Evolutionary conservation across 2,329 filamentous ascomycete genomes (phyloP).

Genomic region (Exophiala phaeomuriformis): DNA sequence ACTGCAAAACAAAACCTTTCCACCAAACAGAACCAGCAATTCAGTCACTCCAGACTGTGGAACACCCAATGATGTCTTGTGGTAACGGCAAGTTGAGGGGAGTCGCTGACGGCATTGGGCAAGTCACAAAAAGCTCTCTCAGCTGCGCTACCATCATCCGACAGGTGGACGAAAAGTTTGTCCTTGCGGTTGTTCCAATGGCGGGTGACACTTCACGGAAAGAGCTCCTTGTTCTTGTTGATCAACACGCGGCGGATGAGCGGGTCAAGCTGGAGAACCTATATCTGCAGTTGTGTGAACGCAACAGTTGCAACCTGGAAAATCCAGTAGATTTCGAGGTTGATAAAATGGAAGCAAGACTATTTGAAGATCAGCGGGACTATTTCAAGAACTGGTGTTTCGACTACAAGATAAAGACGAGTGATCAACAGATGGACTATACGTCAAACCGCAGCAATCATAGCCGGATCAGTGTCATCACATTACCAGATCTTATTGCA

Average conservation of each 20-base stretch:
- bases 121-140: constrained; percentile 40
- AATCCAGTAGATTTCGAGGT: constrained; percentile 60
- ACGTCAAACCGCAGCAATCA: neutral
- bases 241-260: constrained; percentile 95
- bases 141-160: constrained; percentile 58
- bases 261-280: constrained; percentile 70
- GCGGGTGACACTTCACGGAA: neutral
- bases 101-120: neutral
- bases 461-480: constrained; percentile 43
- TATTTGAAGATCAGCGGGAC: constrained; percentile 49
- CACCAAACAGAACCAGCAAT: neutral
- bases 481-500: constrained; percentile 63
- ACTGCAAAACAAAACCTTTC: neutral
- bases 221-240: constrained; percentile 62
- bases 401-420: constrained; percentile 45
- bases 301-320: constrained; percentile 31
- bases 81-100: neutral
- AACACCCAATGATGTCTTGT: neutral
- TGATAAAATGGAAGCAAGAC: constrained; percentile 49
- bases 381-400: constrained; percentile 72
- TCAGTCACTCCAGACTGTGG: neutral
- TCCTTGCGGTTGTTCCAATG: constrained; percentile 56
- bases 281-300: constrained; percentile 50
- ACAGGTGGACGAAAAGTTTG: constrained; percentile 87
- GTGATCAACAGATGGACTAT: neutral